Evolutionary conservation across 1,284 basidiomycete species (phyloP).

Genomic region (Meripilus lineatus): DNA sequence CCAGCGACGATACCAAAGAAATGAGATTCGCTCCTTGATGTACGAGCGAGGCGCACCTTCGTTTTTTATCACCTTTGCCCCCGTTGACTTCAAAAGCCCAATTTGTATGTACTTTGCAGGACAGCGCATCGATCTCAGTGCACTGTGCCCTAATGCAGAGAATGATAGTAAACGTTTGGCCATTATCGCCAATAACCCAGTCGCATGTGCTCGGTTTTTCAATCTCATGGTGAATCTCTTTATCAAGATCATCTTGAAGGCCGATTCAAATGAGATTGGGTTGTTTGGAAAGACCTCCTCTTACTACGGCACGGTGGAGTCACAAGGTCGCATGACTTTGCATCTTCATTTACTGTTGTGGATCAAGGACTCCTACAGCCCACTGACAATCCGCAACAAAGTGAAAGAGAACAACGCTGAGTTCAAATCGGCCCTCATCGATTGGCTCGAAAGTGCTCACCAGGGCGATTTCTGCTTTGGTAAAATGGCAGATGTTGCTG

Average conservation of each 20-base stretch:
- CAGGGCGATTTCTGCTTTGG: no score
- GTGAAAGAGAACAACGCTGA: slow-evolving; percentile 14
- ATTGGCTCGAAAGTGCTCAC: no score
- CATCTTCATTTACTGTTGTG: slow-evolving; percentile 28
- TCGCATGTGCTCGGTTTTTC: slow-evolving; percentile 16
- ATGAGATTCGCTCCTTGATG: slow-evolving; percentile 35
- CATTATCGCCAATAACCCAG: slow-evolving; percentile 27
- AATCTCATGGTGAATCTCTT: slow-evolving; percentile 18
- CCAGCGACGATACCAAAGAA: slow-evolving; percentile 23
- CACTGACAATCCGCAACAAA: slow-evolving; percentile 24
- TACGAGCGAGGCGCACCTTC: slow-evolving; percentile 27
- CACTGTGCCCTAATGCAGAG: slow-evolving; percentile 10
- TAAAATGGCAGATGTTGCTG: no score
- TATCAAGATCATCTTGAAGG: slow-evolving; percentile 28
- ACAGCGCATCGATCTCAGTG: background rate
- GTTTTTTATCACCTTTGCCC: no score
- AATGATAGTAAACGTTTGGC: slow-evolving; percentile 5
- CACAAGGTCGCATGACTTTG: slow-evolving; percentile 30
- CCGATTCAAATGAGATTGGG: slow-evolving; percentile 16
- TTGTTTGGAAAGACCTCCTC: slow-evolving; percentile 27
- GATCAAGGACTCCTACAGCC: slow-evolving; percentile 16
- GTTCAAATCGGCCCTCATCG: no score
- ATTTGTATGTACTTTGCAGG: background rate
- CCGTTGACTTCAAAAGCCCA: slow-evolving; percentile 12
- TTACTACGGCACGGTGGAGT: slow-evolving; percentile 34